A percentile compares a stretch with the other conserved stretches of the same genome.
These are phyloP conservation scores for Leccinum disarticulatum DNA, from an alignment of 768 basidiomycete species.

Conservation along the genomic window DNA sequence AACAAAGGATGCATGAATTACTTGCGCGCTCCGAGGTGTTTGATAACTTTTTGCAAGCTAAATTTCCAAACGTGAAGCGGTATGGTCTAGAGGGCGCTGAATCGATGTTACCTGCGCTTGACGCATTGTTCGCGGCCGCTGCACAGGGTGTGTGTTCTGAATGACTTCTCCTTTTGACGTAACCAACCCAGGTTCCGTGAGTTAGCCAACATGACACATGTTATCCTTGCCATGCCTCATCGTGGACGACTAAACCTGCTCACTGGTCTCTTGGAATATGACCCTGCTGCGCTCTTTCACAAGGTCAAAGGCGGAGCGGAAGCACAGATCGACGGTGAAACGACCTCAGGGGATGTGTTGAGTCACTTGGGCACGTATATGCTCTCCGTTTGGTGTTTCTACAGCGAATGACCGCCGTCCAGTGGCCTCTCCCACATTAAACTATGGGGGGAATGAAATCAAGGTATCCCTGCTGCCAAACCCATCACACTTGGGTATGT, in stretches of 20 bases:
- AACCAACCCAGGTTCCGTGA: background rate
- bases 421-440: slow-evolving; percentile 66
- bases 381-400: background rate
- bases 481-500: slow-evolving; percentile 68
- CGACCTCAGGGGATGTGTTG: slow-evolving; percentile 80
- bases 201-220: slow-evolving; percentile 63
- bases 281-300: slow-evolving; percentile 72
- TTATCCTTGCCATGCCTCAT: slow-evolving; percentile 86
- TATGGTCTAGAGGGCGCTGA: slow-evolving; percentile 93
- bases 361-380: slow-evolving; percentile 68
- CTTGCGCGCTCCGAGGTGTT: slow-evolving; percentile 77
- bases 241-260: slow-evolving; percentile 85
- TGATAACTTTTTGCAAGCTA: slow-evolving; percentile 81
- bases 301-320: slow-evolving; percentile 85
- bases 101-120: slow-evolving; percentile 89
- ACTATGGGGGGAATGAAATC: slow-evolving; percentile 50
- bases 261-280: slow-evolving; percentile 69
- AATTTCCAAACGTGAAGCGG: slow-evolving; percentile 86
- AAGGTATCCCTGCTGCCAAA: slow-evolving; percentile 81
- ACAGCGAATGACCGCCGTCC: background rate
- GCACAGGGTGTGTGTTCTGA: slow-evolving; percentile 45
- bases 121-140: slow-evolving; percentile 69
- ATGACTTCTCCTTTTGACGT: background rate
- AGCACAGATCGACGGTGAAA: slow-evolving; percentile 55
- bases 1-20: slow-evolving; percentile 62